phyloP scores from a whole-genome alignment of 257 asterid genomes.

The Buddleja alternifolia region DNA sequence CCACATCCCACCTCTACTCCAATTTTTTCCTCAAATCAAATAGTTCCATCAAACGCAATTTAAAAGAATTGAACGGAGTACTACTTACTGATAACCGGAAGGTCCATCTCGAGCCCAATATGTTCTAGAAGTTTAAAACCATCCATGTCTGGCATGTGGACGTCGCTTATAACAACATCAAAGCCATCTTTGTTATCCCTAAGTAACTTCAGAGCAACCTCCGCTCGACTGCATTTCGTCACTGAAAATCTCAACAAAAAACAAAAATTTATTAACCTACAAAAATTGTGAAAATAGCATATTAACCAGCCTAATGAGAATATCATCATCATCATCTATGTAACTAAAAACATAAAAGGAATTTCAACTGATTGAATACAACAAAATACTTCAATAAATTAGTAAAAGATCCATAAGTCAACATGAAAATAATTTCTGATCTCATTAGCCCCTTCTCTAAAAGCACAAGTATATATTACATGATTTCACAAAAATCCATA shows the following conservation, averaged over 20 bases:
- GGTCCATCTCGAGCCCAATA: slow-evolving; percentile 50
- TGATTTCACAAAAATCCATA: slow-evolving; percentile 5
- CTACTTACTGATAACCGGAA: slow-evolving; percentile 66
- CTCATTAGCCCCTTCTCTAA: neutral
- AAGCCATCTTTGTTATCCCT: slow-evolving; percentile 50
- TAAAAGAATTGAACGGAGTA: neutral
- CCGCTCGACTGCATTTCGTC: slow-evolving; percentile 76
- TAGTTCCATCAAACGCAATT: neutral
- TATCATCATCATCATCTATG: neutral
- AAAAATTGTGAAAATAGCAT: slow-evolving; percentile 3
- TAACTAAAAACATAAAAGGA: neutral
- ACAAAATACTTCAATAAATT: slow-evolving; percentile 13
- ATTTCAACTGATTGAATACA: slow-evolving; percentile 21
- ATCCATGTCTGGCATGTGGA: slow-evolving; percentile 61
- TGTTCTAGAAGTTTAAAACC: slow-evolving; percentile 59
- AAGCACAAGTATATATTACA: neutral
- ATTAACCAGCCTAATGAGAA: neutral
- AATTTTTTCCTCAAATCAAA: too few relatives aligned
- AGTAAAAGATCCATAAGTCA: slow-evolving; percentile 39
- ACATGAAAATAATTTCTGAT: slow-evolving; percentile 20
- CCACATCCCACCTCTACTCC: too few relatives aligned
- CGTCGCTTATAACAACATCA: slow-evolving; percentile 56
- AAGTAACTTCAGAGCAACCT: slow-evolving; percentile 62
- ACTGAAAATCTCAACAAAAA: slow-evolving; percentile 47
- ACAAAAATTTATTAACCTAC: slow-evolving; percentile 8